Evolutionary conservation across 352 stramenopile genomes (phyloP), one percentile per base, ranked within the genome.

Genomic region (Phytophthora pisi): DNA sequence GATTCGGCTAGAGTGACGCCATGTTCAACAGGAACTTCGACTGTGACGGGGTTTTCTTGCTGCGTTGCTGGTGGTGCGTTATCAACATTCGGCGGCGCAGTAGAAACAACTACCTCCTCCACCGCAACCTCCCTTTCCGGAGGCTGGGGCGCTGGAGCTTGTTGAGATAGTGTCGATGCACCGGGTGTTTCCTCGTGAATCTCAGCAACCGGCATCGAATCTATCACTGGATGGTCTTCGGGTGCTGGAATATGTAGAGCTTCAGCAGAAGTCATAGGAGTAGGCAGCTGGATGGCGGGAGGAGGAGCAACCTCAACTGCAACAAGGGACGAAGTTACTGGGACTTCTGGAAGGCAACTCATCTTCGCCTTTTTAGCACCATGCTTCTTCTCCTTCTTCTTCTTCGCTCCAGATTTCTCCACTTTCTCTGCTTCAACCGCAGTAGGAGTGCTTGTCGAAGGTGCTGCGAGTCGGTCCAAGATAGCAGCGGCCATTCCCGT

Each of bases 401-500:
- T 79, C 45, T 69, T 75, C 7, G 15, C 49, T 28, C 13, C 69
- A 28, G 6, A 6, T 36, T 65, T 72, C 7, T 80, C 75, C 23
- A 51, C 38, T 57, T 75, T 77, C 18, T 79, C 61, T 7, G 24
- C 4, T 43, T 77, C 62, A 7, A 24, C 24, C 8, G 45, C 18
- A 38, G 51, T 54, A 36, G 58, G 10, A 15, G 61, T 51, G 5
- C 15, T 45, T 8, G 20, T 60, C 50, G 26, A 72, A 13, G 68
- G 57, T 2, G 68, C 61, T 2, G 72, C 57, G 15, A 90, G 69
- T 47, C 72, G 75, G 40, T 91, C 81, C 2, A 90, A 65, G 30
- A 91, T 88, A 11, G 74, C 66, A 18, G 81, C 83, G n/a, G 82
- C 81, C 81, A 90, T 88, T 15, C 76, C 73, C 3, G 83, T 87